Percentiles rank a stretch among this genome's conserved stretches.
Evolutionary conservation across 345 rosid species (phyloP).

Genomic region (Melaleuca alternifolia): DNA sequence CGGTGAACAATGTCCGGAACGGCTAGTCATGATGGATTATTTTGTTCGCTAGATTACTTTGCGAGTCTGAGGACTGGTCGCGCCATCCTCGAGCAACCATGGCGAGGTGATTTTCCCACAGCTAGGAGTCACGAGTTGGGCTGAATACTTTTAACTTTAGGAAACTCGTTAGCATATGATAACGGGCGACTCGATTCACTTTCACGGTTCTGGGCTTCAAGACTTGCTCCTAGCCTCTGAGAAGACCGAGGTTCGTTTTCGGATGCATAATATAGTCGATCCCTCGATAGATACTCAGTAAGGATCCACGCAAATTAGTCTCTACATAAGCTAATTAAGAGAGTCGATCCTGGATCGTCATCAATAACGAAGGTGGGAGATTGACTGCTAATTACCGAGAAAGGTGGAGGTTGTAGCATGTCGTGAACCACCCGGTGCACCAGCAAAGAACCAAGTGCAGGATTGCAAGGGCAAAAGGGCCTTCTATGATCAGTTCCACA

Average conservation of each 20-base stretch:
- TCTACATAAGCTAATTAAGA: neutral
- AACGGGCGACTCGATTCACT: neutral
- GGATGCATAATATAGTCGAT: neutral
- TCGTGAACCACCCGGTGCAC: neutral
- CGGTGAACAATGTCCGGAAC: neutral
- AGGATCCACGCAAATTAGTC: neutral
- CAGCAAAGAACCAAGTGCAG: neutral
- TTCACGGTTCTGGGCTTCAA: neutral
- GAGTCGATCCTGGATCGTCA: neutral
- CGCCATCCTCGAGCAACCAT: too few species aligned
- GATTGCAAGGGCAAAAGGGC: neutral
- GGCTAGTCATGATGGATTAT: neutral
- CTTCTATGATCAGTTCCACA: neutral
- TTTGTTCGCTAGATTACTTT: too few species aligned
- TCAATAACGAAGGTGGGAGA: neutral
- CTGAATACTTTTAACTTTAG: too few species aligned
- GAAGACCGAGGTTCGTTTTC: neutral
- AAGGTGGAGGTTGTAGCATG: neutral
- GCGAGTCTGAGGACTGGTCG: too few species aligned
- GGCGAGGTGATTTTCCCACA: too few species aligned
- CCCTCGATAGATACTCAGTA: fast-evolving
- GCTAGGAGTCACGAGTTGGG: too few species aligned
- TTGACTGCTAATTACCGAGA: neutral
- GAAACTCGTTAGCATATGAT: too few species aligned
- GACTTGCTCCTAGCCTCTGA: neutral